Evolutionary conservation across 2,329 filamentous ascomycete genomes (phyloP).

Genomic region (Neonectria coccinea): DNA sequence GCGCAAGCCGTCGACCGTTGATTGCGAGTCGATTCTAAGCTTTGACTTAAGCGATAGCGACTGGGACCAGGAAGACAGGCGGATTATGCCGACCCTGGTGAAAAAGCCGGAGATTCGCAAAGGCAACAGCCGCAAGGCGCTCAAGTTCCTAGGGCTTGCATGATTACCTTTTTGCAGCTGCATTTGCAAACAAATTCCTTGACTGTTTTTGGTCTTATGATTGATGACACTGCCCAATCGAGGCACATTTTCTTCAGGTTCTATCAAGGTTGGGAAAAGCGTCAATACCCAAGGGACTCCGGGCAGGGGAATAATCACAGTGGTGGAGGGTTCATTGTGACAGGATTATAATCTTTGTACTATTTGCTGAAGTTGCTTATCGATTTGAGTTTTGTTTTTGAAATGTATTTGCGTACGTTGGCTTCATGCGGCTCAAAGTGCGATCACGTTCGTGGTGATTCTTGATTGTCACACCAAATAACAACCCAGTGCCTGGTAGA

Average conservation of each 20-base stretch:
- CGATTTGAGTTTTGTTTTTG: not conserved
- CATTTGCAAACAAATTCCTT: not conserved
- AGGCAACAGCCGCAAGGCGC: conserved; percentile 62
- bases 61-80: conserved; percentile 61
- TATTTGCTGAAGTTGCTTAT: conserved; percentile 9
- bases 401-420: not conserved
- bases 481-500: too few species aligned
- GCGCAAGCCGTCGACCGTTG: conserved; percentile 37
- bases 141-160: conserved; percentile 65
- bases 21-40: conserved; percentile 49
- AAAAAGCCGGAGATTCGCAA: conserved; percentile 51
- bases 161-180: conserved; percentile 35
- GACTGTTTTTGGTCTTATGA: conserved; percentile 30
- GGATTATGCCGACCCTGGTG: conserved; percentile 64
- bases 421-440: not conserved
- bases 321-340: conserved; percentile 5
- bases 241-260: conserved; percentile 33
- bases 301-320: conserved; percentile 18
- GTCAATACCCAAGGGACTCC: conserved; percentile 21
- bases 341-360: conserved; percentile 5
- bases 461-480: too few species aligned
- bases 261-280: conserved; percentile 12
- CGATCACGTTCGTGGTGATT: not conserved
- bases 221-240: conserved; percentile 37
- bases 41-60: conserved; percentile 56